A percentile compares a stretch with the other conserved stretches of the same genome.
phyloP scores from a whole-genome alignment of 768 basidiomycete species.

The Mycena vulgaris region DNA sequence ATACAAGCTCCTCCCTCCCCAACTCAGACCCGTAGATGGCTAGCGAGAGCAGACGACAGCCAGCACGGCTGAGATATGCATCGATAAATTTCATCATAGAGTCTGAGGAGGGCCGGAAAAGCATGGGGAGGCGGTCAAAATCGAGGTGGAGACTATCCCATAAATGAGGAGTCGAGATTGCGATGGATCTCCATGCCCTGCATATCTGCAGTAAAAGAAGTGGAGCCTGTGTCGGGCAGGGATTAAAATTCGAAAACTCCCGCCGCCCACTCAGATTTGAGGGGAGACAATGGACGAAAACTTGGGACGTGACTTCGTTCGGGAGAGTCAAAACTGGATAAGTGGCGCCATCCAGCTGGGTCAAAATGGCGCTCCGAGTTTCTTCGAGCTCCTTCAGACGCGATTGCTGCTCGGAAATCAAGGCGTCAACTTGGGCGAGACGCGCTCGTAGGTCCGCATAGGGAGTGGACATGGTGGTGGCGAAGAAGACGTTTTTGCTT shows the following conservation, averaged over 20 bases:
- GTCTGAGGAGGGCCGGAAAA: neutral
- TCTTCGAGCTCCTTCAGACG: constrained; percentile 3
- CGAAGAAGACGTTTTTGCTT: too few relatives aligned
- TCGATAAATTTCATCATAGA: neutral
- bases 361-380: neutral
- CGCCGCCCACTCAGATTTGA: neutral
- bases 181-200: constrained; percentile 12
- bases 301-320: constrained; percentile 19
- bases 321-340: constrained; percentile 18
- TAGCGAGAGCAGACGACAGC: neutral
- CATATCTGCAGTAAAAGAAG: constrained; percentile 12
- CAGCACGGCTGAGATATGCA: neutral
- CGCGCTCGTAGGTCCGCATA: neutral
- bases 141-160: neutral
- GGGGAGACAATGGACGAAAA: constrained; percentile 18
- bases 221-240: neutral
- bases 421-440: neutral
- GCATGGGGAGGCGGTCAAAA: neutral
- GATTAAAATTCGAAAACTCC: neutral
- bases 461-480: too few relatives aligned
- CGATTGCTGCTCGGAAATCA: neutral
- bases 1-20: neutral
- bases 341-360: neutral
- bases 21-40: neutral
- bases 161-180: too few relatives aligned